Conservation (phyloP, 2,329 filamentous ascomycete genomes). For the Gnomoniopsis sp. region DNA sequence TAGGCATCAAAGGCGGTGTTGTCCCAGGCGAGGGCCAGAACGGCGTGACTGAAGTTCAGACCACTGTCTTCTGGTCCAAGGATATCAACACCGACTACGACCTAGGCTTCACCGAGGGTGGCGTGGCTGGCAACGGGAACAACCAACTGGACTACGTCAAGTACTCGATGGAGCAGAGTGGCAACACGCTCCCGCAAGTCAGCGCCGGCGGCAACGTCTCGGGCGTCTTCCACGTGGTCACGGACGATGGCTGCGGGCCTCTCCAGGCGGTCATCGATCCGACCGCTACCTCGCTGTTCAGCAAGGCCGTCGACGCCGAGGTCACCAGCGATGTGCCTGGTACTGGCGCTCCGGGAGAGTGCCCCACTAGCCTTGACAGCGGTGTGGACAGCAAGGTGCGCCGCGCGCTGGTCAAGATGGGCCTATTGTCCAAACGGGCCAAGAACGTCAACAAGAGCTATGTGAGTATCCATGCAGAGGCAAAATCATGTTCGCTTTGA, state of each 20-base stretch:
- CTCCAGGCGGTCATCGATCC: conserved; percentile 37
- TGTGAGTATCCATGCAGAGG: not conserved
- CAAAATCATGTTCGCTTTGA: too few relatives aligned
- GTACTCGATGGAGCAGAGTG: conserved; percentile 1
- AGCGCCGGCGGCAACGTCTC: conserved; percentile 26
- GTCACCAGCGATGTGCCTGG: conserved; percentile 19
- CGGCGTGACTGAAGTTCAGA: conserved; percentile 32
- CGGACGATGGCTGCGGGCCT: conserved; percentile 38
- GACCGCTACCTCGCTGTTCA: conserved; percentile 26
- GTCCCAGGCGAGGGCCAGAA: conserved; percentile 23
- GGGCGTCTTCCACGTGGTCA: conserved; percentile 38
- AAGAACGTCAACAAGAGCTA: conserved; percentile 19
- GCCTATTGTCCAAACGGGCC: conserved; percentile 18
- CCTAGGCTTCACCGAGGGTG: conserved; percentile 13
- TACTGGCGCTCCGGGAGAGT: conserved; percentile 15
- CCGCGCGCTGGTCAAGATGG: conserved; percentile 13
- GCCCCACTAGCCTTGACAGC: conserved; percentile 13
- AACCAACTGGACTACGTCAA: conserved; percentile 9
- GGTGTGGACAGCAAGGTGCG: conserved; percentile 7
- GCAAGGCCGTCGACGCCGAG: conserved; percentile 15
- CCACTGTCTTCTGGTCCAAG: conserved; percentile 23
- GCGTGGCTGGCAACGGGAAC: conserved; percentile 5
- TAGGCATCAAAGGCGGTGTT: conserved; percentile 34
- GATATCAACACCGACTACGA: conserved; percentile 25
- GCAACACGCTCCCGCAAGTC: conserved; percentile 35